Percentiles rank a stretch among this genome's conserved stretches.
Evolutionary conservation across 495 filamentous ascomycete genomes (phyloP).

Genomic region (Neurospora tetraspora): DNA sequence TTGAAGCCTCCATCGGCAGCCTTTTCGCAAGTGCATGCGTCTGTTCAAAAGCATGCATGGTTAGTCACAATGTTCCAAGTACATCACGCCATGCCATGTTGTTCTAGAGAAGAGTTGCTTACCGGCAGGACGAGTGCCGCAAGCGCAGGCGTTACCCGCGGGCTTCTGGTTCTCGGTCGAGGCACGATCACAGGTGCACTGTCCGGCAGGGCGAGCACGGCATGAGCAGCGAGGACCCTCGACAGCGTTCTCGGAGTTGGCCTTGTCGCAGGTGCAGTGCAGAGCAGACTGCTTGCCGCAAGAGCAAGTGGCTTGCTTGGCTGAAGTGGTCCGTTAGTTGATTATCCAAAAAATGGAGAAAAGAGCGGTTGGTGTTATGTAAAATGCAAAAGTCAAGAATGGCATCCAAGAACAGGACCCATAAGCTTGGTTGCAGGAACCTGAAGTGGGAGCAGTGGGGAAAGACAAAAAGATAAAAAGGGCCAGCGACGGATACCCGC

Average conservation of each 20-base stretch:
- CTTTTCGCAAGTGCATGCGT: constrained; percentile 78
- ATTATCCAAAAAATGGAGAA: background rate
- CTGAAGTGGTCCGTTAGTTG: constrained; percentile 12
- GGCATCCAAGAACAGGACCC: background rate
- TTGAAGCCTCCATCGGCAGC: constrained; percentile 41
- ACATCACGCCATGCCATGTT: background rate
- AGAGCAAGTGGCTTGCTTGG: constrained; percentile 61
- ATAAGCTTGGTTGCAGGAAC: background rate
- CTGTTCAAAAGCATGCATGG: constrained; percentile 27
- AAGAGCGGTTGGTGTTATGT: background rate
- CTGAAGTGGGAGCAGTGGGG: background rate
- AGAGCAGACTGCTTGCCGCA: constrained; percentile 82
- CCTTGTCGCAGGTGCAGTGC: constrained; percentile 75
- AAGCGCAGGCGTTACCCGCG: constrained; percentile 51
- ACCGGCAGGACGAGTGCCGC: constrained; percentile 65
- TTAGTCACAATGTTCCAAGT: background rate
- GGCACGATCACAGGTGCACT: constrained; percentile 75
- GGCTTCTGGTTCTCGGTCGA: constrained; percentile 57
- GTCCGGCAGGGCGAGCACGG: constrained; percentile 60
- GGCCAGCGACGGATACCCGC: background rate
- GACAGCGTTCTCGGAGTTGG: constrained; percentile 61
- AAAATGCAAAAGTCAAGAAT: background rate
- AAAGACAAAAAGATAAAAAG: background rate
- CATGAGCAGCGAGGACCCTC: constrained; percentile 77
- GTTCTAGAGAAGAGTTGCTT: constrained; percentile 16